phyloP scores from a whole-genome alignment of 306 rosid genomes.

The Begonia masoniana region DNA sequence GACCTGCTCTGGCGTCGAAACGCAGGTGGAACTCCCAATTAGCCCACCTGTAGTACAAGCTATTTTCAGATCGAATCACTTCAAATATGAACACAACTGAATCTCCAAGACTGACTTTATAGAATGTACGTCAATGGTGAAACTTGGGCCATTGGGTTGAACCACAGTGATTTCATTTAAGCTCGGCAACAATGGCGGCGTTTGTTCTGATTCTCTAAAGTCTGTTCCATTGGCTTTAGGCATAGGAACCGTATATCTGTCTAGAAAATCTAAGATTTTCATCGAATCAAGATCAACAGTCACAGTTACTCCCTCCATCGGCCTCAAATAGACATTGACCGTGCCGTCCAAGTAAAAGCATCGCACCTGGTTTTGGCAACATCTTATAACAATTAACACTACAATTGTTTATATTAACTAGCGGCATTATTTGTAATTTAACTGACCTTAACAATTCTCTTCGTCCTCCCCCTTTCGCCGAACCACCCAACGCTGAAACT shows the following conservation, averaged over 20 bases:
- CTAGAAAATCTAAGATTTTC: constrained; percentile 18
- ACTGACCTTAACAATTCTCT: constrained; percentile 9
- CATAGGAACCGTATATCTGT: constrained; percentile 15
- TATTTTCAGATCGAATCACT: not conserved
- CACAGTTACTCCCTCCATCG: constrained; percentile 25
- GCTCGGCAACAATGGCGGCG: constrained; percentile 18
- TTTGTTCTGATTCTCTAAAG: constrained; percentile 13
- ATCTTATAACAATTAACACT: no score
- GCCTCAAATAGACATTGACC: constrained; percentile 20
- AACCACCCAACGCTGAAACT: constrained; percentile 24
- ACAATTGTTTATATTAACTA: no score
- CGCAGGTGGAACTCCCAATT: constrained; percentile 31
- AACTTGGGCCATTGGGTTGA: constrained; percentile 9
- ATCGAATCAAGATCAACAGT: constrained; percentile 23
- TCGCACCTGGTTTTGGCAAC: no score
- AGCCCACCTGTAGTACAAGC: constrained; percentile 34
- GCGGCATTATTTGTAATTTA: no score
- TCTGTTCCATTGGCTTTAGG: constrained; percentile 25
- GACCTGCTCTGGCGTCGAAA: constrained; percentile 35
- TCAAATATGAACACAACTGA: not conserved
- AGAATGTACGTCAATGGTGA: constrained; percentile 11
- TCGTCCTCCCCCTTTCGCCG: constrained; percentile 9
- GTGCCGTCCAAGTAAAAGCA: constrained; percentile 18
- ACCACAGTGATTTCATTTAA: constrained; percentile 5
- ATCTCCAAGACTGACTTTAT: constrained; percentile 7